Conservation (phyloP, 768 basidiomycete genomes). For the Tylopilus intermedius region DNA sequence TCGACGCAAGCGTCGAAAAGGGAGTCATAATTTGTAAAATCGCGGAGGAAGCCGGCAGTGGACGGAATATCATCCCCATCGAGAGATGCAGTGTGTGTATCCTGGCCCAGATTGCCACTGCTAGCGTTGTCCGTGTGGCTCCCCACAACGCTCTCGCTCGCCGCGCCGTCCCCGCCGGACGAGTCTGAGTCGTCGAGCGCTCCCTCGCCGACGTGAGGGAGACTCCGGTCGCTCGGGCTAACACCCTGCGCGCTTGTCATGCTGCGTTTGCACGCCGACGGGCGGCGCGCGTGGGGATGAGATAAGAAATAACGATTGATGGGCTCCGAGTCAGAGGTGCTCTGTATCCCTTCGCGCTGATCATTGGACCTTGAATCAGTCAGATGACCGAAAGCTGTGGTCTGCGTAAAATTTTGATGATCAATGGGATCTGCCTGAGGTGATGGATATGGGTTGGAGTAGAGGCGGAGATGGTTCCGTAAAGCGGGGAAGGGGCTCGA, state of each 20-base stretch:
- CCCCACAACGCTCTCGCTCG: constrained; percentile 5
- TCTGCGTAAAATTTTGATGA: too few species aligned
- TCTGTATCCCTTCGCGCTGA: constrained; percentile 29
- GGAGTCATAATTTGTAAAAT: not conserved
- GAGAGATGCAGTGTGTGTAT: too few species aligned
- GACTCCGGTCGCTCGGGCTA: constrained; percentile 40
- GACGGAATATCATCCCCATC: not conserved
- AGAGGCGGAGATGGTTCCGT: too few species aligned
- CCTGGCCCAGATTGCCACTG: too few species aligned
- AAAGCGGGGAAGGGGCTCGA: too few species aligned
- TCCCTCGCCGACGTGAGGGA: constrained; percentile 69
- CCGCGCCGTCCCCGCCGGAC: constrained; percentile 32
- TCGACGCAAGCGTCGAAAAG: not conserved
- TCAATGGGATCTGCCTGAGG: too few species aligned
- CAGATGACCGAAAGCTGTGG: too few species aligned
- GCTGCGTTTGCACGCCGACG: constrained; percentile 40
- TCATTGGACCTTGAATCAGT: constrained; percentile 18
- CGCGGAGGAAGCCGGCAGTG: not conserved
- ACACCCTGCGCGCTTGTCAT: constrained; percentile 30
- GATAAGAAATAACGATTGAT: too few species aligned
- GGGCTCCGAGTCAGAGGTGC: constrained; percentile 27
- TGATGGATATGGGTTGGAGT: too few species aligned
- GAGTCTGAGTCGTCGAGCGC: constrained; percentile 77
- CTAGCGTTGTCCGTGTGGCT: too few species aligned
- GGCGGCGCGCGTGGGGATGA: constrained; percentile 25